Percentiles rank a stretch among this genome's conserved stretches.
These are phyloP conservation scores for Stemphylium lycopersici DNA, from an alignment of 2,329 filamentous ascomycete genomes.

Conservation along the genomic window DNA sequence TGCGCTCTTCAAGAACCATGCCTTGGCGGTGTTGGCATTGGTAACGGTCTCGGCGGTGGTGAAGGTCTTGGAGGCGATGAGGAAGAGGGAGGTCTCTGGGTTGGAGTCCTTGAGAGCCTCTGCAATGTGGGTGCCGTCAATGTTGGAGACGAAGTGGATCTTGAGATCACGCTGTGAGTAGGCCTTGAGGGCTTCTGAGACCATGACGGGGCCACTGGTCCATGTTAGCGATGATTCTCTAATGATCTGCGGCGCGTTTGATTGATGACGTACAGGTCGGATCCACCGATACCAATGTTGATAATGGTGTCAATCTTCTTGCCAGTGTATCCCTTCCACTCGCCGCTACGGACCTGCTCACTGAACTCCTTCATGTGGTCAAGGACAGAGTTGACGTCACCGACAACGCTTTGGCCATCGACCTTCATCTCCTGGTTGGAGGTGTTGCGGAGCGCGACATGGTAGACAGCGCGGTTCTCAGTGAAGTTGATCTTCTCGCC, in stretches of 20 bases:
- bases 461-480: slow-evolving; percentile 93
- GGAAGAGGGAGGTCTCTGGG: slow-evolving; percentile 98
- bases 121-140: slow-evolving; percentile 96
- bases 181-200: slow-evolving; percentile 94
- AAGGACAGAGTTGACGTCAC: slow-evolving; percentile 88
- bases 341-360: slow-evolving; percentile 88
- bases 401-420: slow-evolving; percentile 90
- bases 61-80: slow-evolving; percentile 98
- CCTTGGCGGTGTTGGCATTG: slow-evolving; percentile 96
- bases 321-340: slow-evolving; percentile 96
- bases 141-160: slow-evolving; percentile 99
- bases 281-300: slow-evolving; percentile 98
- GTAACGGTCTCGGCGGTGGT: slow-evolving; percentile 97
- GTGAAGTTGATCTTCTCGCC: slow-evolving; percentile 99
- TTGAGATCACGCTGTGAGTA: slow-evolving; percentile 87
- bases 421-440: slow-evolving; percentile 82
- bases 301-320: slow-evolving; percentile 97
- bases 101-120: slow-evolving; percentile 88
- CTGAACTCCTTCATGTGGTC: slow-evolving; percentile 99
- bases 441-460: slow-evolving; percentile 90
- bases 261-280: slow-evolving; percentile 80
- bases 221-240: slow-evolving; percentile 27
- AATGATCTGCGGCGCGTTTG: neutral
- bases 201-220: slow-evolving; percentile 90
- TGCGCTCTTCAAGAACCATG: slow-evolving; percentile 88